Percentiles rank a stretch among this genome's conserved stretches.
phyloP scores from a whole-genome alignment of 1,284 basidiomycete genomes.

The Schizophyllum amplum region DNA sequence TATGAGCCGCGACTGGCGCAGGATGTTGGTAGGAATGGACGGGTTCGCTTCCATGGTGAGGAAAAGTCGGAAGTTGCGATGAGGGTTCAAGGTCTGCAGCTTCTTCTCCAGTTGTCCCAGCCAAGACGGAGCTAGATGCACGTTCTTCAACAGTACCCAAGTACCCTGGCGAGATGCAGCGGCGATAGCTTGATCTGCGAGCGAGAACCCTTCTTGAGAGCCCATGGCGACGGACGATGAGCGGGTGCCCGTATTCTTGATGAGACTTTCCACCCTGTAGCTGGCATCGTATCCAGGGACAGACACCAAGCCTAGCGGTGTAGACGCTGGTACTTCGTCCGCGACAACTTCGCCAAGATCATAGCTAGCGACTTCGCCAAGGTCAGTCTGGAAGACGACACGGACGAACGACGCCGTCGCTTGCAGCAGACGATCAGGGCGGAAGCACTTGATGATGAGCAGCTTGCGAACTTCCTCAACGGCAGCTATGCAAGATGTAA shows the following conservation, averaged over 20 bases:
- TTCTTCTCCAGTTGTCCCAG: constrained; percentile 93
- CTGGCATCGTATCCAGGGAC: constrained; percentile 97
- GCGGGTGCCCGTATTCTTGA: constrained; percentile 65
- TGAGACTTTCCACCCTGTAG: constrained; percentile 87
- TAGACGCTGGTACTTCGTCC: constrained; percentile 72
- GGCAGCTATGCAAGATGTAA: constrained; percentile 43
- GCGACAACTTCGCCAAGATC: constrained; percentile 73
- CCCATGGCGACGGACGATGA: constrained; percentile 94
- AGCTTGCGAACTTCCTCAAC: constrained; percentile 68
- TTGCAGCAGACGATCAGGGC: constrained; percentile 84
- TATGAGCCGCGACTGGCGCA: constrained; percentile 88
- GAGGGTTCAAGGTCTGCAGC: constrained; percentile 84
- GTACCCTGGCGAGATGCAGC: constrained; percentile 84
- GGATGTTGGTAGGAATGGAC: constrained; percentile 89
- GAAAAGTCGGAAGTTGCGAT: constrained; percentile 90
- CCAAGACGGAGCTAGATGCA: constrained; percentile 92
- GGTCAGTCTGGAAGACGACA: constrained; percentile 70
- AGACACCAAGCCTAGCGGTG: constrained; percentile 86
- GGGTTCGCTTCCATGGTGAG: constrained; percentile 94
- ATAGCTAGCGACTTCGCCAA: constrained; percentile 61
- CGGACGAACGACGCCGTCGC: constrained; percentile 72
- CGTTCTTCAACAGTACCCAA: constrained; percentile 95
- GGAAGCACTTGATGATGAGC: constrained; percentile 81
- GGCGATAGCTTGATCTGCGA: constrained; percentile 92
- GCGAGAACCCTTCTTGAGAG: constrained; percentile 92